These are phyloP conservation scores for Paraconiothyrium sp. DNA, from an alignment of 2,329 filamentous ascomycete species.

Conservation along the genomic window DNA sequence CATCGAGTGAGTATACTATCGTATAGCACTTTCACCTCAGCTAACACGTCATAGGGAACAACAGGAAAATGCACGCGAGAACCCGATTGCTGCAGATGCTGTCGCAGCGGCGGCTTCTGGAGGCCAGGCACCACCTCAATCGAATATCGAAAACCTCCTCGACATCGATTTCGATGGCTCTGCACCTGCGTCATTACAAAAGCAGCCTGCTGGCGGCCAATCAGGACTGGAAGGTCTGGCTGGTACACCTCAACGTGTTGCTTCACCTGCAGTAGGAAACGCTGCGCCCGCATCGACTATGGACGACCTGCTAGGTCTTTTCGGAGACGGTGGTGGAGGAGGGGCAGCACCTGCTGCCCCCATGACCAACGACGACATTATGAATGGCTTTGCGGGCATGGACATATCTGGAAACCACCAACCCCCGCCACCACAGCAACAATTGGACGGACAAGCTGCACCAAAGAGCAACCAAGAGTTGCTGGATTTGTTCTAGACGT, in stretches of 20 bases:
- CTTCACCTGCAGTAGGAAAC: conserved; percentile 65
- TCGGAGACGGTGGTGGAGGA: conserved; percentile 56
- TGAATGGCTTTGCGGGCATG: conserved; percentile 85
- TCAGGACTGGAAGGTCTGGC: conserved; percentile 64
- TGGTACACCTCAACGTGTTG: conserved; percentile 74
- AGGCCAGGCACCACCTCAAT: conserved; percentile 67
- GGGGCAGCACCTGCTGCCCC: conserved; percentile 40
- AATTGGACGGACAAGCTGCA: conserved; percentile 63
- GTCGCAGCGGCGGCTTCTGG: conserved; percentile 70
- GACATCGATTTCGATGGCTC: conserved; percentile 97
- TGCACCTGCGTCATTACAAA: conserved; percentile 85
- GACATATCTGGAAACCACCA: conserved; percentile 74
- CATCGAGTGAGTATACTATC: conserved; percentile 70
- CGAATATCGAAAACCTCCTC: conserved; percentile 90
- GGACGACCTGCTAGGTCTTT: conserved; percentile 82
- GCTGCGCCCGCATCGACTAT: conserved; percentile 65
- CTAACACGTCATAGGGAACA: conserved; percentile 70
- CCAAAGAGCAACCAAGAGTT: conserved; percentile 67
- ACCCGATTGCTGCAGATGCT: conserved; percentile 89
- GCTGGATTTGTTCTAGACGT: conserved; percentile 62
- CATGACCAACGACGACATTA: conserved; percentile 64
- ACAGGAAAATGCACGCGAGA: conserved; percentile 88
- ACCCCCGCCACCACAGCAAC: conserved; percentile 71
- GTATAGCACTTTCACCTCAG: conserved; percentile 9
- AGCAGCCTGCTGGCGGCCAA: conserved; percentile 61